Evolutionary conservation across 2,329 filamentous ascomycete genomes (phyloP).

Genomic region (Didymella lethalis): DNA sequence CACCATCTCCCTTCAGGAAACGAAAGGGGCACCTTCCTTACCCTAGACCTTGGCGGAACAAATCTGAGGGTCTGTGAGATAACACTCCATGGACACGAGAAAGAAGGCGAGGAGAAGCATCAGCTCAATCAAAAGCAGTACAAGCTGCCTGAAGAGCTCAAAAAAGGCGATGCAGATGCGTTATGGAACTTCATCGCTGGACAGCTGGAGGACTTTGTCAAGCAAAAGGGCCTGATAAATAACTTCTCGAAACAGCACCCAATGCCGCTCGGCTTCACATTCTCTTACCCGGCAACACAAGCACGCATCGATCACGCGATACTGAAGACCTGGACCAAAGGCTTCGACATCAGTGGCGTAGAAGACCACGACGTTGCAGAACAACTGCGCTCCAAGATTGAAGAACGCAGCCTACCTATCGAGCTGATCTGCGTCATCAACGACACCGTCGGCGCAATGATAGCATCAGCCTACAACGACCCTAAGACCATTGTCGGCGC

Average conservation of each 20-base stretch:
- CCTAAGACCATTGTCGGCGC: slow-evolving; percentile 84
- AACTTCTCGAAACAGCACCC: slow-evolving; percentile 67
- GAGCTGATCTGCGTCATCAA: slow-evolving; percentile 88
- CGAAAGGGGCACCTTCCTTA: slow-evolving; percentile 86
- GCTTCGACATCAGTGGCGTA: slow-evolving; percentile 91
- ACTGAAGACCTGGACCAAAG: slow-evolving; percentile 96
- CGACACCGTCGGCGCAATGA: slow-evolving; percentile 90
- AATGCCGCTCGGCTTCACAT: slow-evolving; percentile 89
- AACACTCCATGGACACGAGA: slow-evolving; percentile 83
- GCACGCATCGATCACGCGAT: slow-evolving; percentile 93
- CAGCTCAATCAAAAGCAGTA: slow-evolving; percentile 93
- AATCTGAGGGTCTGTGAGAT: slow-evolving; percentile 96
- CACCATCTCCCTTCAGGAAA: slow-evolving; percentile 87
- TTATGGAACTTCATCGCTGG: slow-evolving; percentile 96
- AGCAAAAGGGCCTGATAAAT: slow-evolving; percentile 77
- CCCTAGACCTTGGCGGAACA: slow-evolving; percentile 95
- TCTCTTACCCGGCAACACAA: slow-evolving; percentile 93
- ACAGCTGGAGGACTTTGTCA: slow-evolving; percentile 88
- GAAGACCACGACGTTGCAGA: slow-evolving; percentile 91
- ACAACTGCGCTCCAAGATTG: slow-evolving; percentile 81
- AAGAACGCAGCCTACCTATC: slow-evolving; percentile 78
- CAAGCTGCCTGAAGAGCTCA: slow-evolving; percentile 90
- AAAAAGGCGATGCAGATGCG: slow-evolving; percentile 82
- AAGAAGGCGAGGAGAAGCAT: slow-evolving; percentile 72
- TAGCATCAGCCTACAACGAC: slow-evolving; percentile 90